These are phyloP conservation scores for Alternaria sp. DNA, from an alignment of 2,329 filamentous ascomycete genomes.

Conservation along the genomic window DNA sequence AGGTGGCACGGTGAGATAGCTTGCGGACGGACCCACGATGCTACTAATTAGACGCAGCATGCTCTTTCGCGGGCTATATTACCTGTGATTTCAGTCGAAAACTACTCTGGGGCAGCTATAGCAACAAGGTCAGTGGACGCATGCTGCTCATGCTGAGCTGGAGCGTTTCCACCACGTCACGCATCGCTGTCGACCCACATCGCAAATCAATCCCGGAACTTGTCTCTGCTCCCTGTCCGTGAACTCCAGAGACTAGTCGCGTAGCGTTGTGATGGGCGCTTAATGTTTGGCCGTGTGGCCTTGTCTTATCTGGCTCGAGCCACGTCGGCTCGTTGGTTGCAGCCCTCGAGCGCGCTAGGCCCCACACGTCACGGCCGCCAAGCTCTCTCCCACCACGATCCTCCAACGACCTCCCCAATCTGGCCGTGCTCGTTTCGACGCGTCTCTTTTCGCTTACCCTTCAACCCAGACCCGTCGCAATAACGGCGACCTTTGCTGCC, in stretches of 20 bases:
- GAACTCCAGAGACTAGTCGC: slow-evolving; percentile 12
- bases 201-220: slow-evolving; percentile 2
- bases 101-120: slow-evolving; percentile 16
- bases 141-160: slow-evolving; percentile 25
- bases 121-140: slow-evolving; percentile 21
- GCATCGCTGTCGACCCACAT: slow-evolving; percentile 6
- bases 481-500: slow-evolving; percentile 17
- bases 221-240: slow-evolving; percentile 10
- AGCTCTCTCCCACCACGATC: neutral
- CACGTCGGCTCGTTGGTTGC: slow-evolving; percentile 19
- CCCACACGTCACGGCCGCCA: slow-evolving; percentile 14
- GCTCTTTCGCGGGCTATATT: slow-evolving; percentile 34
- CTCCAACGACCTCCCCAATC: slow-evolving; percentile 15
- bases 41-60: slow-evolving; percentile 37
- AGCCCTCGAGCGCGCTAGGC: slow-evolving; percentile 15
- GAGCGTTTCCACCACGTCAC: slow-evolving; percentile 18
- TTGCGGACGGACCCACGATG: slow-evolving; percentile 16
- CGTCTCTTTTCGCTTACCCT: slow-evolving; percentile 17
- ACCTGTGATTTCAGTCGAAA: slow-evolving; percentile 14
- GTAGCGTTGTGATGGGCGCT: slow-evolving; percentile 27
- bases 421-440: slow-evolving; percentile 11
- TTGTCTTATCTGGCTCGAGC: slow-evolving; percentile 25
- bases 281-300: slow-evolving; percentile 25
- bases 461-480: slow-evolving; percentile 7
- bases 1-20: slow-evolving; percentile 32